A percentile compares a stretch with the other conserved stretches of the same genome.
Conservation (phyloP, 2,329 filamentous ascomycete species). For the Helotiales sp. region DNA sequence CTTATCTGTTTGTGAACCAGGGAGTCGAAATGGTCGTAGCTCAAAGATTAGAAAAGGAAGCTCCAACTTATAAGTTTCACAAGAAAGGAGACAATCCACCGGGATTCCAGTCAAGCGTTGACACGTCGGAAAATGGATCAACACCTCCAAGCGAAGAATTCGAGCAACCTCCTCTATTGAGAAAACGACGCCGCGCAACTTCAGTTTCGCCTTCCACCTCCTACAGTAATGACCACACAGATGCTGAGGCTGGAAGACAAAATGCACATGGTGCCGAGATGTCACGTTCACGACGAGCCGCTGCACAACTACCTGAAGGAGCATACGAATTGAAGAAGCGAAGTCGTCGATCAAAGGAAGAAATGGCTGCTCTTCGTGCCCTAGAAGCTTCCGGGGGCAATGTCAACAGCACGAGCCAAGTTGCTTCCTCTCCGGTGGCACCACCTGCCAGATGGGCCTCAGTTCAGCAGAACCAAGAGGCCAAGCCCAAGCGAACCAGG, state of each 20-base stretch:
- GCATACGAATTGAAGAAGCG: background rate
- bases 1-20: conserved; percentile 6
- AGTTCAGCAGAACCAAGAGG: background rate
- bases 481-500: conserved; percentile 2
- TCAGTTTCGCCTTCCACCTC: conserved; percentile 13
- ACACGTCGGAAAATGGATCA: background rate
- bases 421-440: background rate
- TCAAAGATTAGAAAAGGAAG: background rate
- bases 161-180: background rate
- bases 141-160: background rate
- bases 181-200: background rate
- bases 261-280: background rate
- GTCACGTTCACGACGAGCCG: background rate
- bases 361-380: background rate
- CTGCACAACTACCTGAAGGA: conserved; percentile 3
- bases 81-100: too few species aligned
- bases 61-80: background rate
- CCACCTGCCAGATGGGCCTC: background rate
- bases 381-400: background rate
- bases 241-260: background rate
- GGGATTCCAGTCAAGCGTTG: background rate
- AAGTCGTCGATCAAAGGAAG: background rate
- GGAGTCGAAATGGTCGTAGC: conserved; percentile 8
- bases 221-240: conserved; percentile 8
- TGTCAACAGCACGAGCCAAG: background rate